phyloP scores from a whole-genome alignment of 2,329 filamentous ascomycete species.

The Verticillium alfalfae region DNA sequence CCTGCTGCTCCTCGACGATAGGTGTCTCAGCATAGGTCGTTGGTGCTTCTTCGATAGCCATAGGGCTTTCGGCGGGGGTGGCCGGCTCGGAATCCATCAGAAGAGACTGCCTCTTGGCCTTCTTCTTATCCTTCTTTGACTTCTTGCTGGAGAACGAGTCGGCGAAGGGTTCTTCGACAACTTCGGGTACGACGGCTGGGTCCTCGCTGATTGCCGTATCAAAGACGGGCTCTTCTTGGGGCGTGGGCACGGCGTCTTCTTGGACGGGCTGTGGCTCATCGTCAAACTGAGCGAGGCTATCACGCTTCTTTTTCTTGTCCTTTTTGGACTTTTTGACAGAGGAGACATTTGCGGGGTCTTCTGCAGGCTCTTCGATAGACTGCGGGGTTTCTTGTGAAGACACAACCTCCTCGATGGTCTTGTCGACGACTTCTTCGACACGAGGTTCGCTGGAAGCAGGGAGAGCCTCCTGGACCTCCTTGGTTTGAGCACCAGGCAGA shows the following conservation, averaged over 20 bases:
- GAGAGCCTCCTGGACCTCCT: not conserved
- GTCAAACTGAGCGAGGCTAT: not conserved
- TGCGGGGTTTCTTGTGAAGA: not conserved
- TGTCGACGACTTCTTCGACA: not conserved
- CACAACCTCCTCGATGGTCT: not conserved
- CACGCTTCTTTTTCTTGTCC: conserved; percentile 14
- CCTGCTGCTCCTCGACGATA: not conserved
- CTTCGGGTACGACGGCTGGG: not conserved
- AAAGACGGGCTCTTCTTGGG: not conserved
- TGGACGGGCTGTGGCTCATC: not conserved
- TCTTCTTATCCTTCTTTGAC: conserved; percentile 19
- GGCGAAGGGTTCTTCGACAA: not conserved
- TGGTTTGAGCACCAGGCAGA: not conserved
- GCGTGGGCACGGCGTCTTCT: not conserved
- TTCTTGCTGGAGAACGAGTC: conserved; percentile 8
- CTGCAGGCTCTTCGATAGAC: not conserved
- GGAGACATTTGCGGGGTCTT: conserved; percentile 12
- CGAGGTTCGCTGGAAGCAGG: not conserved
- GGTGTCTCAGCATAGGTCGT: not conserved
- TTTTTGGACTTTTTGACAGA: conserved; percentile 24
- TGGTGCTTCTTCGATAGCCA: conserved; percentile 10
- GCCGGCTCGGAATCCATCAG: not conserved
- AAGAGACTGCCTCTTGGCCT: conserved; percentile 13
- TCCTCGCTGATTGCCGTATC: not conserved
- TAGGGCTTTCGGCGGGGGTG: not conserved